These are phyloP conservation scores for Silene uniflora DNA, from an alignment of 148 eudicot genomes.

Conservation along the genomic window DNA sequence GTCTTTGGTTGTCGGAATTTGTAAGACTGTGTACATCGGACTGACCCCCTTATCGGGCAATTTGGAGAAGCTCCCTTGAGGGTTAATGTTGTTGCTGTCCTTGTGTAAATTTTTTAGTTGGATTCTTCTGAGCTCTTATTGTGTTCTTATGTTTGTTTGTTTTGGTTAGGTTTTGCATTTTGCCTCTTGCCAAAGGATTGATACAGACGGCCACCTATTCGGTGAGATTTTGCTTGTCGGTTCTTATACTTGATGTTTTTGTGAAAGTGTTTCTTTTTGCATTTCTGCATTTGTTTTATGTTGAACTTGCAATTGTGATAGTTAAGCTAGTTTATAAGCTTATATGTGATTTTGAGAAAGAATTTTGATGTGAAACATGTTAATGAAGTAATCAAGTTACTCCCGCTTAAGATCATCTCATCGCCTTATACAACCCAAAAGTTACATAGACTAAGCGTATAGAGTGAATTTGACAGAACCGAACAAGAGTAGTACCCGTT, in stretches of 20 bases:
- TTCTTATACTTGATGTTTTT: not conserved
- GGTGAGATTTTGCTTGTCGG: conserved; percentile 7
- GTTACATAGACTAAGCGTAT: not conserved
- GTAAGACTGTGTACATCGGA: too few relatives aligned
- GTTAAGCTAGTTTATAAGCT: not conserved
- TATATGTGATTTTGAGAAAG: not conserved
- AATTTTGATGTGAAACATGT: not conserved
- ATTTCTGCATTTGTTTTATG: not conserved
- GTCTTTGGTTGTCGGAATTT: too few relatives aligned
- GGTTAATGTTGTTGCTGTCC: too few relatives aligned
- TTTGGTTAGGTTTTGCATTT: conserved; percentile 28
- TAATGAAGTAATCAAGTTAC: not conserved
- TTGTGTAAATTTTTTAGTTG: too few relatives aligned
- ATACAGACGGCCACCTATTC: conserved; percentile 20
- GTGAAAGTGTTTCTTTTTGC: not conserved
- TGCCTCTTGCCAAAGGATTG: conserved; percentile 30
- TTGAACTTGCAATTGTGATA: not conserved
- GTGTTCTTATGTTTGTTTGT: not conserved
- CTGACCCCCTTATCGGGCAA: too few relatives aligned
- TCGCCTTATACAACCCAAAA: not conserved
- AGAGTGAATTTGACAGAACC: not conserved
- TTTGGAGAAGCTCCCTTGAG: too few relatives aligned
- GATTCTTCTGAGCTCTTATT: too few relatives aligned
- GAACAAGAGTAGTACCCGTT: not conserved
- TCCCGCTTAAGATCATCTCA: not conserved